These are phyloP conservation scores for Geotrichum cucujoidarum DNA, from an alignment of 1,139 yeast genomes.

Conservation along the genomic window DNA sequence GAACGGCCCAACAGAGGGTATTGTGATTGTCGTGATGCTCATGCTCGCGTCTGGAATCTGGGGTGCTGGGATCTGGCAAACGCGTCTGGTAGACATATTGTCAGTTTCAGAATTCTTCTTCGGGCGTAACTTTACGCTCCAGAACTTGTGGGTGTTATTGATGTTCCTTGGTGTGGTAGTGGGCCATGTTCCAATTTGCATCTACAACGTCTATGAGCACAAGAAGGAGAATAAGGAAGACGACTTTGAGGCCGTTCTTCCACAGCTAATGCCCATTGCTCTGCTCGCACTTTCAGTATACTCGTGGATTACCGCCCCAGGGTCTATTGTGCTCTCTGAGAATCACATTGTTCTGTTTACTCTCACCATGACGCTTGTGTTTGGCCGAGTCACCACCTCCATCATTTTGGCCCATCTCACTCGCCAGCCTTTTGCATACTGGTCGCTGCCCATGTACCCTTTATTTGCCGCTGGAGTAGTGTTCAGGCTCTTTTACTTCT, in stretches of 20 bases:
- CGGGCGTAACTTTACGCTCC: constrained; percentile 36
- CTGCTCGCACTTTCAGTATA: constrained; percentile 30
- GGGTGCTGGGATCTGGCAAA: constrained; percentile 60
- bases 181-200: constrained; percentile 43
- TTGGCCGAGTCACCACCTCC: constrained; percentile 57
- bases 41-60: constrained; percentile 53
- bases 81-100: constrained; percentile 17
- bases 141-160: constrained; percentile 36
- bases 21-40: constrained; percentile 51
- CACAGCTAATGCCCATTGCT: constrained; percentile 36
- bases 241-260: constrained; percentile 46
- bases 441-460: constrained; percentile 38
- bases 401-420: constrained; percentile 68
- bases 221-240: constrained; percentile 35
- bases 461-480: constrained; percentile 36
- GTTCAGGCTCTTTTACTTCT: constrained; percentile 24
- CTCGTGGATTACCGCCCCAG: constrained; percentile 38
- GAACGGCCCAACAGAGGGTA: constrained; percentile 82
- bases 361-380: constrained; percentile 59
- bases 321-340: constrained; percentile 34
- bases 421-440: constrained; percentile 56
- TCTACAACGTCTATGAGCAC: constrained; percentile 60
- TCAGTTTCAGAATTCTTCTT: constrained; percentile 18
- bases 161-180: constrained; percentile 49
- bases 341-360: constrained; percentile 56